phyloP scores from a whole-genome alignment of 805 yeast genomes.

The Yarrowia osloensis region DNA sequence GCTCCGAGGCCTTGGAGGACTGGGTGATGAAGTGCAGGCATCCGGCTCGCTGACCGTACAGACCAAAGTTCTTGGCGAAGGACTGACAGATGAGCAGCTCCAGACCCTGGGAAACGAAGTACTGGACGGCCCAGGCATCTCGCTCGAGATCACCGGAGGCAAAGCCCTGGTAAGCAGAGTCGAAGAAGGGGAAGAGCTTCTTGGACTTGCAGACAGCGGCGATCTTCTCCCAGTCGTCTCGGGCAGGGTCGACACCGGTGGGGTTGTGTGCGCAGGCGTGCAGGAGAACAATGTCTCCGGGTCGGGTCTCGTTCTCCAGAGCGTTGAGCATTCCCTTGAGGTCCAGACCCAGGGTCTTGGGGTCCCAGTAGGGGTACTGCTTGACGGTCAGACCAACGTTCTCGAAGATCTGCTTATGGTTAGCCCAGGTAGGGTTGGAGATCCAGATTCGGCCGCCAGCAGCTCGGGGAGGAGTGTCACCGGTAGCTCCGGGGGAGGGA shows the following conservation, averaged over 20 bases:
- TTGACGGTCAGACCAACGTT: conserved; percentile 67
- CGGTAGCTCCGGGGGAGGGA: not conserved
- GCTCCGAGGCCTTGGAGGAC: conserved; percentile 49
- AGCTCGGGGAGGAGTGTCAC: conserved; percentile 38
- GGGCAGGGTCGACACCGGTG: conserved; percentile 88
- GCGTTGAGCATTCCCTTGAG: conserved; percentile 63
- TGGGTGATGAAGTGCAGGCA: conserved; percentile 64
- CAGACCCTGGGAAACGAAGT: conserved; percentile 47
- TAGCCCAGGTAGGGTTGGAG: conserved; percentile 94
- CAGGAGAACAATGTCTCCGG: conserved; percentile 67
- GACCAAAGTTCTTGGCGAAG: conserved; percentile 92
- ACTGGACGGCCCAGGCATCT: conserved; percentile 62
- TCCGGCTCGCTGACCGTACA: conserved; percentile 94
- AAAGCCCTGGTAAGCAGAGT: conserved; percentile 95
- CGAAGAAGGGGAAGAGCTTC: conserved; percentile 76
- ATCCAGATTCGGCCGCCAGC: conserved; percentile 51
- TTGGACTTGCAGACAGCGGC: conserved; percentile 60
- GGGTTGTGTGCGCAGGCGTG: conserved; percentile 98
- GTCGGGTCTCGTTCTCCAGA: conserved; percentile 55
- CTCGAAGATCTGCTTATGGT: conserved; percentile 77
- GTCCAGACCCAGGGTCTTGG: conserved; percentile 61
- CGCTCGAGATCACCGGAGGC: conserved; percentile 79
- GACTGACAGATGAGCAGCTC: conserved; percentile 72
- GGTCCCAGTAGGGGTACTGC: conserved; percentile 72
- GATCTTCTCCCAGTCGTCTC: conserved; percentile 77